Percentiles rank a stretch among this genome's conserved stretches.
phyloP scores from a whole-genome alignment of 2,329 filamentous ascomycete genomes.

The Sphaceloma murrayae region DNA sequence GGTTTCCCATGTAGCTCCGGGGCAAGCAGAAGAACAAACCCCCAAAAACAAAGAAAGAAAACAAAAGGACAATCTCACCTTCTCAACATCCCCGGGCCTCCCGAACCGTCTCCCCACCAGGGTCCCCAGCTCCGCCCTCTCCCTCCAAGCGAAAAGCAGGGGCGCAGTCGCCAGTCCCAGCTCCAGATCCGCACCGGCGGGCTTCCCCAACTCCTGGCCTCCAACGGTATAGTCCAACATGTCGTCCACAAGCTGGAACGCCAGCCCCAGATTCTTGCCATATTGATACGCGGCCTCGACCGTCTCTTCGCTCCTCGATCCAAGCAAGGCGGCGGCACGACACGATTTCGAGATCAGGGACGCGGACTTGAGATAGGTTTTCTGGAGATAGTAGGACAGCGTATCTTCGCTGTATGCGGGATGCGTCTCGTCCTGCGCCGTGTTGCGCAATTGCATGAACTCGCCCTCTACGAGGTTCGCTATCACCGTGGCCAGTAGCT shows the following conservation, averaged over 20 bases:
- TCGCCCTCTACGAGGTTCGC: constrained; percentile 96
- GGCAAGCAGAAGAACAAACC: background rate
- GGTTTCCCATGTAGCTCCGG: no score
- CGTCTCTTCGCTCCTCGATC: constrained; percentile 63
- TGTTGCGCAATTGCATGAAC: constrained; percentile 99
- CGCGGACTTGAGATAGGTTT: constrained; percentile 96
- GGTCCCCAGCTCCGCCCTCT: constrained; percentile 70
- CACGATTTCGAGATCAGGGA: constrained; percentile 95
- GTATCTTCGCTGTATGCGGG: constrained; percentile 82
- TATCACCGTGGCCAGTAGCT: constrained; percentile 90
- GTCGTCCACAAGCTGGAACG: constrained; percentile 96
- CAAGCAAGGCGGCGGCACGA: constrained; percentile 77
- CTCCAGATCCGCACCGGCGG: constrained; percentile 86
- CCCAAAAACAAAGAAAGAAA: no score
- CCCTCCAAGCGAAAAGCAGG: constrained; percentile 80
- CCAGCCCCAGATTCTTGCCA: constrained; percentile 84
- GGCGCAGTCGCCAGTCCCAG: constrained; percentile 89
- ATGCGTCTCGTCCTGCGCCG: constrained; percentile 72
- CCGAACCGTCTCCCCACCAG: constrained; percentile 88
- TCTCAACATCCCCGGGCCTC: constrained; percentile 70
- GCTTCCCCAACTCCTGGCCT: constrained; percentile 80
- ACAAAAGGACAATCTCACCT: constrained; percentile 48
- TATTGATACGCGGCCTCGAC: constrained; percentile 89
- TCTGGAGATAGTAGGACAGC: constrained; percentile 87
- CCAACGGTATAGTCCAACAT: constrained; percentile 93